A percentile compares a stretch with the other conserved stretches of the same genome.
Conservation (phyloP, 257 asterid species). For the Jacaranda copaia region DNA sequence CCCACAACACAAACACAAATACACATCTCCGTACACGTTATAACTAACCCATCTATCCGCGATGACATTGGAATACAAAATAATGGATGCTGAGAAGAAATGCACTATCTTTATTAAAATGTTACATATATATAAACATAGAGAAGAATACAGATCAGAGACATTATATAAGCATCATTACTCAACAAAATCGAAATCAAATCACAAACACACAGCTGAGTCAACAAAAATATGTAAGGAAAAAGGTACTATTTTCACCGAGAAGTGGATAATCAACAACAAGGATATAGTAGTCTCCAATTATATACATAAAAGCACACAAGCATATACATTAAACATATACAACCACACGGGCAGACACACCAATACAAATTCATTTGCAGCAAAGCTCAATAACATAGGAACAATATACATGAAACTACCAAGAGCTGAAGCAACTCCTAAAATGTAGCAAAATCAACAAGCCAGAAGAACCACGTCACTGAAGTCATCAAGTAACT, state of each 20-base stretch:
- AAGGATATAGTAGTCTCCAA: no score
- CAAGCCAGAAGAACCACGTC: background rate
- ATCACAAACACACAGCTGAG: background rate
- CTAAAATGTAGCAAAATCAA: background rate
- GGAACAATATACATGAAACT: no score
- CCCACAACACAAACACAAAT: background rate
- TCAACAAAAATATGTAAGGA: no score
- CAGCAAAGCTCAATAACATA: no score
- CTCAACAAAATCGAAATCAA: background rate
- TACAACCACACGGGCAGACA: no score
- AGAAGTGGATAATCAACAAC: no score
- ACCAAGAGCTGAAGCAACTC: constrained; percentile 4
- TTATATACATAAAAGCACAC: no score
- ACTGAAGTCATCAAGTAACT: background rate
- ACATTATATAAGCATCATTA: constrained; percentile 13
- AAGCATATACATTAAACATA: no score
- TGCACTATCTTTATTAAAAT: background rate
- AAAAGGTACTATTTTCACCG: no score
- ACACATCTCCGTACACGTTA: background rate
- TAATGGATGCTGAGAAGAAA: background rate
- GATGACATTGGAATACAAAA: background rate
- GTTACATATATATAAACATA: background rate
- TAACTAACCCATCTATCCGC: background rate
- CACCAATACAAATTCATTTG: no score
- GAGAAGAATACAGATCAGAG: background rate